Evolutionary conservation across 176 grass and related monocot genomes (phyloP).

Genomic region (Oryza meyeriana): DNA sequence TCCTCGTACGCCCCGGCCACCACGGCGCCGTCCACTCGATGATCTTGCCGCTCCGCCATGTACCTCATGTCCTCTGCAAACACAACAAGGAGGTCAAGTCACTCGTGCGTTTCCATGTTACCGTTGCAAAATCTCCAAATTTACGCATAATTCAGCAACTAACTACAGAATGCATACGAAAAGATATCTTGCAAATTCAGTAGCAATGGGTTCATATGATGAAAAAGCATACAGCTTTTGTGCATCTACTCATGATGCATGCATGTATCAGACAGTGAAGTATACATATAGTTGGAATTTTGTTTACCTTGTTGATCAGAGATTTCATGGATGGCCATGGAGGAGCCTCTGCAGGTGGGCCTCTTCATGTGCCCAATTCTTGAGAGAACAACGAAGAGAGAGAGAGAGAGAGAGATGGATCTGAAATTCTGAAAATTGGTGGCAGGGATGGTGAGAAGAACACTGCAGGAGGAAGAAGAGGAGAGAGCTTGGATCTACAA

Average conservation of each 20-base stretch:
- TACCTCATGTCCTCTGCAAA: conserved; percentile 24
- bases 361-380: conserved; percentile 54
- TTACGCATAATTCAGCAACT: neutral
- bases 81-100: too few relatives aligned
- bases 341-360: conserved; percentile 34
- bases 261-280: neutral
- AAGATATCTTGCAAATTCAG: neutral
- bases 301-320: conserved; percentile 35
- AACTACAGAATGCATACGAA: neutral
- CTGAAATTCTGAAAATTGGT: too few relatives aligned
- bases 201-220: too few relatives aligned
- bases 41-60: conserved; percentile 19
- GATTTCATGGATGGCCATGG: conserved; percentile 15
- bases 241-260: neutral
- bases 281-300: neutral
- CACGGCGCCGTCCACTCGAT: neutral
- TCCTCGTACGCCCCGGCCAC: neutral
- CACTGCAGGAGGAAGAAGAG: neutral
- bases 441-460: neutral
- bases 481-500: conserved; percentile 42
- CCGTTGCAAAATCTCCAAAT: neutral
- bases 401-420: conserved; percentile 19
- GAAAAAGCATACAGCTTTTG: neutral
- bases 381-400: conserved; percentile 5
- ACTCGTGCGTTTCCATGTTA: too few relatives aligned